A percentile compares a stretch with the other conserved stretches of the same genome.
These are phyloP conservation scores for Thermomyces lanuginosus DNA, from an alignment of 2,329 filamentous ascomycete genomes.

Conservation along the genomic window DNA sequence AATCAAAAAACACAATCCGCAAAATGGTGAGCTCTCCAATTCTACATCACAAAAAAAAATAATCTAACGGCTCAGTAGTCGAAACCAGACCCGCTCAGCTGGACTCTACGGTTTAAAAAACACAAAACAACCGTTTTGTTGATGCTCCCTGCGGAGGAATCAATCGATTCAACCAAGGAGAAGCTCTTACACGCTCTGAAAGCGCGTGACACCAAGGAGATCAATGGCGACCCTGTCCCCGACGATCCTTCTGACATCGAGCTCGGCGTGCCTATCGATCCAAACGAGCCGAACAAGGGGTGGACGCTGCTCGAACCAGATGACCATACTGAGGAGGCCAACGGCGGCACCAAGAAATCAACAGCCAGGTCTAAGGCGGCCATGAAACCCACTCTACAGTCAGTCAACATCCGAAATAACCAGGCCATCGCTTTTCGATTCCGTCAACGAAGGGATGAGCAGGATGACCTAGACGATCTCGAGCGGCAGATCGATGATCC, in stretches of 20 bases:
- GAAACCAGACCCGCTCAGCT: constrained; percentile 31
- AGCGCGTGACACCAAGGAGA: constrained; percentile 24
- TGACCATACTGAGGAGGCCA: constrained; percentile 11
- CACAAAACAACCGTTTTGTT: constrained; percentile 55
- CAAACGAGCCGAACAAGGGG: constrained; percentile 33
- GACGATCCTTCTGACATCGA: constrained; percentile 27
- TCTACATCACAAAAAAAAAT: neutral
- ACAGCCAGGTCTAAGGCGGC: neutral
- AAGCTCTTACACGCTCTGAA: constrained; percentile 43
- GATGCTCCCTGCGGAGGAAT: constrained; percentile 42
- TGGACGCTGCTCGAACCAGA: constrained; percentile 28
- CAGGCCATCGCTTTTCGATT: constrained; percentile 22
- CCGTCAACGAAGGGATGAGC: constrained; percentile 9
- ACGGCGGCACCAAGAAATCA: constrained; percentile 11
- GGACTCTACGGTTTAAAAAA: constrained; percentile 57
- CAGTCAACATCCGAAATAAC: constrained; percentile 15
- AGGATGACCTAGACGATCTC: constrained; percentile 9
- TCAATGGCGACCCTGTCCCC: constrained; percentile 24
- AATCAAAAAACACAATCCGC: constrained; percentile 2
- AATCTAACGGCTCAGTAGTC: constrained; percentile 5
- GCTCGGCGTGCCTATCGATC: constrained; percentile 32
- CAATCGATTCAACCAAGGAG: constrained; percentile 41
- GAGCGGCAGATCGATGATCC: constrained; percentile 16
- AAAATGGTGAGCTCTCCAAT: constrained; percentile 7
- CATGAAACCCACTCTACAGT: constrained; percentile 10